Base-by-base conservation (phyloP, 2,329 filamentous ascomycete genomes). In the Aspergillus nomiae region DNA sequence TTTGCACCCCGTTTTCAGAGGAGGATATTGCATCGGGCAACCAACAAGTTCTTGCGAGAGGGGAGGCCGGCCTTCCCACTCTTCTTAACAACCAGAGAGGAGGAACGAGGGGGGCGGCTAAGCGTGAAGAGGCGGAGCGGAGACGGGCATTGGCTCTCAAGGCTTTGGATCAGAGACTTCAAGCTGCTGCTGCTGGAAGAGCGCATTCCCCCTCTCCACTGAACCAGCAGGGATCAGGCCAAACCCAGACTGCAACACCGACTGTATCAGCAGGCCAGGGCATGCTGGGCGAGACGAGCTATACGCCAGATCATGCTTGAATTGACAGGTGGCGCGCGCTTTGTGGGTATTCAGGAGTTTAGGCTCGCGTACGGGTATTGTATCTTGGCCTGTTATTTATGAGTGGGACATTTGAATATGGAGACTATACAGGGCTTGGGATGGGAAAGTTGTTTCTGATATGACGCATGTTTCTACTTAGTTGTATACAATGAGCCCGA, bases 41-140 rank as follows among this genome's bases (percentile, higher is more conserved):
- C 67, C 84, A 91, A 65, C 87, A 90, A 67, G 92, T 92, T 19
- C 87, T 88, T 58, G 86, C 86, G 12, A 83, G 86, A 61, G 85
- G 85, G 2, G 86, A 89, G 66, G 85, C 84, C 5, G 86, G 86
- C 10, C 74, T 89, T 55, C 87, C 87, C 1, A 87, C 82, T 65
- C 78, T 89, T 54, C 83, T 88, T 76, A 85, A 83, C 70, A 80
- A 78, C 54, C 80, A 81, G 57, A 76, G 80, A 36, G 77, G 73
- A 14, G 79, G 79, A 14, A 77, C 63, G 55, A 71, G 79, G 60
- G 85, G 84, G 26, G 85, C 83, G 6, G 88, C 89, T 58, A 92
- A 94, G 56, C 88, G 94, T 63, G 94, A 95, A 56, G 95, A 98
- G 78, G 94, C 94, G 0, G 95, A 98, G 82, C 84, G 95, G 68